phyloP scores from a whole-genome alignment of 352 stramenopile species.

The Globisporangium radiosum region DNA sequence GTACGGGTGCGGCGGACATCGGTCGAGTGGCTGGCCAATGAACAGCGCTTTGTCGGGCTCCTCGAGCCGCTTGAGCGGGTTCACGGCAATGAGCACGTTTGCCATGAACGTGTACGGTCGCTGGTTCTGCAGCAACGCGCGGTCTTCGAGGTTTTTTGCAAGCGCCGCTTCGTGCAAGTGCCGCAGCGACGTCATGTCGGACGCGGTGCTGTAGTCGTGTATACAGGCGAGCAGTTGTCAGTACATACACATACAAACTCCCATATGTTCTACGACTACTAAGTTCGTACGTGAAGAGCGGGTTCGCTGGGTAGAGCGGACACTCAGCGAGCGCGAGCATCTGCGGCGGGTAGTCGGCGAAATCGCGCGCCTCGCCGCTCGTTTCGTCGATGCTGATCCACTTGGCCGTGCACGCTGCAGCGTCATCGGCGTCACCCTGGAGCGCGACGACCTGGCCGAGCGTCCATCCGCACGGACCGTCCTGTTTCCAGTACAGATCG shows the following conservation, averaged over 20 bases:
- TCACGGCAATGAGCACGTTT: constrained; percentile 83
- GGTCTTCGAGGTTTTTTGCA: constrained; percentile 86
- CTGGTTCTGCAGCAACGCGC: constrained; percentile 61
- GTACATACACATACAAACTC: background rate
- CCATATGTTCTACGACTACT: no score
- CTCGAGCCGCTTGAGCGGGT: constrained; percentile 67
- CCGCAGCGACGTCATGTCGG: constrained; percentile 81
- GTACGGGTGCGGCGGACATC: constrained; percentile 75
- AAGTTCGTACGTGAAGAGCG: constrained; percentile 36
- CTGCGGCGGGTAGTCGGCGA: constrained; percentile 20
- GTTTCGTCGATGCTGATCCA: constrained; percentile 58
- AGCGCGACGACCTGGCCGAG: constrained; percentile 64
- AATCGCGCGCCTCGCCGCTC: constrained; percentile 39
- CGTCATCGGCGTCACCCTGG: constrained; percentile 15
- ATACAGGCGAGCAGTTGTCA: background rate
- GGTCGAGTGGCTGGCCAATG: constrained; percentile 54
- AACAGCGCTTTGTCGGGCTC: constrained; percentile 72
- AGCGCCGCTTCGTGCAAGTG: constrained; percentile 81
- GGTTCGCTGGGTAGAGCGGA: constrained; percentile 66
- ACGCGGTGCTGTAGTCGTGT: constrained; percentile 30
- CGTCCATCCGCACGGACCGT: constrained; percentile 51
- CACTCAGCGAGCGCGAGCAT: constrained; percentile 32
- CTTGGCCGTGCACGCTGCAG: constrained; percentile 16
- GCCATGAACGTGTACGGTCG: constrained; percentile 85
- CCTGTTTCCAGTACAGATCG: constrained; percentile 80